These are phyloP conservation scores for Pilobolus umbonatus DNA, from an alignment of 192 early-diverging fungal genomes.

Conservation along the genomic window DNA sequence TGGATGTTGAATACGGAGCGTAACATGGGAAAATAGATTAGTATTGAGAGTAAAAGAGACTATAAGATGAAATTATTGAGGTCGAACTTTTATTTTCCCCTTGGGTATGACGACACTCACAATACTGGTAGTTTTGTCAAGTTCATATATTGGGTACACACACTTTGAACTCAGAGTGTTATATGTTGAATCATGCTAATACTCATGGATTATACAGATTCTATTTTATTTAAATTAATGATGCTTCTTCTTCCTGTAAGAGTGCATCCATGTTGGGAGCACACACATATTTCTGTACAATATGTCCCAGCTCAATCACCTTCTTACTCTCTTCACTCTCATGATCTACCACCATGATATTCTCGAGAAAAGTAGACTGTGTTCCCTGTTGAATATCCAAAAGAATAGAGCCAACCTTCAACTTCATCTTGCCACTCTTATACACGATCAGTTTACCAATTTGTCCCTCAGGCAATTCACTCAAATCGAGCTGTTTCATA, in stretches of 20 bases:
- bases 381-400: slow-evolving; percentile 52
- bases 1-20: not conserved
- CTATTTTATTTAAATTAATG: slow-evolving; percentile 12
- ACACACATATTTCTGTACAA: slow-evolving; percentile 54
- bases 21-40: slow-evolving; percentile 12
- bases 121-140: too few species aligned
- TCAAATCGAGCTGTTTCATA: slow-evolving; percentile 7
- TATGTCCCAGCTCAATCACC: slow-evolving; percentile 52
- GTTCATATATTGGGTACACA: too few species aligned
- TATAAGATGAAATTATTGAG: too few species aligned
- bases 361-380: slow-evolving; percentile 53
- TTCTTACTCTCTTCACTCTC: slow-evolving; percentile 33
- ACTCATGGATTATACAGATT: too few species aligned
- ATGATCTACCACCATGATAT: slow-evolving; percentile 54
- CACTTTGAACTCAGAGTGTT: too few species aligned
- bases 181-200: too few species aligned
- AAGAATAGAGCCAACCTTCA: slow-evolving; percentile 55
- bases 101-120: too few species aligned
- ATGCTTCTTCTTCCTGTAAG: slow-evolving; percentile 9
- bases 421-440: slow-evolving; percentile 62
- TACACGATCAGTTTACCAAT: slow-evolving; percentile 57
- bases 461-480: slow-evolving; percentile 42
- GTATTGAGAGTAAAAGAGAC: not conserved
- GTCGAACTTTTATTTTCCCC: too few species aligned
- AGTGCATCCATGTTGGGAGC: slow-evolving; percentile 55